Conservation (phyloP, 306 rosid genomes). For the Rosa lucieae region DNA sequence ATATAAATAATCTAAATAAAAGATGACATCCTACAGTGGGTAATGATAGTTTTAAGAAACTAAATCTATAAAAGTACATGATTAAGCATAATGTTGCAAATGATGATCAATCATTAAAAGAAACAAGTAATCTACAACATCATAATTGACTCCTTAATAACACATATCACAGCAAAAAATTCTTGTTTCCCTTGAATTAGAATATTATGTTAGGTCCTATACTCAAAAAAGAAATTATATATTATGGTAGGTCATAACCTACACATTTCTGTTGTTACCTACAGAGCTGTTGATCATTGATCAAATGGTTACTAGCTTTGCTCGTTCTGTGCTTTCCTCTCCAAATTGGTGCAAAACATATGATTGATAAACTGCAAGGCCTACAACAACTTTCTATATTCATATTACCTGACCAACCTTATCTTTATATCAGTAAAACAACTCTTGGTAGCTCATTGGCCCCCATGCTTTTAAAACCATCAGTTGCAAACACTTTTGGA, state of each 20-base stretch:
- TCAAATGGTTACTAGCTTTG: background rate
- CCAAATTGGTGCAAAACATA: constrained; percentile 5
- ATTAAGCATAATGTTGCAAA: background rate
- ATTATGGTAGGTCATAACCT: background rate
- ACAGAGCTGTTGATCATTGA: background rate
- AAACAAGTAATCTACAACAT: background rate
- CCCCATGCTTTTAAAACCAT: background rate
- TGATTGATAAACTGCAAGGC: background rate
- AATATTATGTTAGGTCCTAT: background rate
- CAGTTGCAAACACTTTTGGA: background rate
- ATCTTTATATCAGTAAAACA: background rate
- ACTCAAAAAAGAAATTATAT: background rate
- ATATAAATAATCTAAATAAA: background rate
- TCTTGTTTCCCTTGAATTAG: background rate
- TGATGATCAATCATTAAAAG: constrained; percentile 13
- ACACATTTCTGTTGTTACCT: background rate
- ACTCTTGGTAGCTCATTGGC: background rate
- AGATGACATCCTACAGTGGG: background rate
- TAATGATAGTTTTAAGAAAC: background rate
- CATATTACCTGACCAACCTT: background rate
- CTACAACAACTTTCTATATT: background rate
- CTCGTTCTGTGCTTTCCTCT: background rate
- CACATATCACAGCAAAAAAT: background rate
- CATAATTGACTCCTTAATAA: background rate
- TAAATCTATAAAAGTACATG: background rate